These are phyloP conservation scores for Cladosporium sp. DNA, from an alignment of 2,329 filamentous ascomycete species.

Conservation along the genomic window DNA sequence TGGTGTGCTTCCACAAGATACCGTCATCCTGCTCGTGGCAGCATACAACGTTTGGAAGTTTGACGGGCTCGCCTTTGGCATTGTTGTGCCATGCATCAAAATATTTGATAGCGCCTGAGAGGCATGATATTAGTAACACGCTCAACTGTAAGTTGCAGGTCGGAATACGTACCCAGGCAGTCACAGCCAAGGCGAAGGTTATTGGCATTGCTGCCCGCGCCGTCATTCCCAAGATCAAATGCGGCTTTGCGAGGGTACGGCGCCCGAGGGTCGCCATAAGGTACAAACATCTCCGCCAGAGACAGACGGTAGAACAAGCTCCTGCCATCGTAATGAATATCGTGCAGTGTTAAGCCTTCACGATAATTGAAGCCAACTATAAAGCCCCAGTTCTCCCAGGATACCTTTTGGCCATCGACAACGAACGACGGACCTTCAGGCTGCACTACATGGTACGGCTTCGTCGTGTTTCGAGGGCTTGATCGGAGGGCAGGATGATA, in stretches of 20 bases:
- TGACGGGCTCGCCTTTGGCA: constrained; percentile 55
- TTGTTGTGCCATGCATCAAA: constrained; percentile 59
- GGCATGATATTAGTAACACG: constrained; percentile 10
- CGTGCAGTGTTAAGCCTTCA: constrained; percentile 70
- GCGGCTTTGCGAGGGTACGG: constrained; percentile 70
- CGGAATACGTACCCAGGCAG: constrained; percentile 54
- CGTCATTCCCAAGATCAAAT: constrained; percentile 71
- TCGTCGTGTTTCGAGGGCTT: constrained; percentile 37
- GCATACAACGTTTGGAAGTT: constrained; percentile 63
- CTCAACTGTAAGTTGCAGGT: too few relatives aligned
- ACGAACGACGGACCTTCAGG: constrained; percentile 65
- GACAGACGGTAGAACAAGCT: constrained; percentile 67
- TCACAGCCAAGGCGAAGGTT: constrained; percentile 68
- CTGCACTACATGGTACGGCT: constrained; percentile 70
- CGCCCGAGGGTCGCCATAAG: constrained; percentile 63
- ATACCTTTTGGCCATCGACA: constrained; percentile 44
- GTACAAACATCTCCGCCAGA: constrained; percentile 64
- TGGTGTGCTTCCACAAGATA: constrained; percentile 70
- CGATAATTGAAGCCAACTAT: constrained; percentile 68
- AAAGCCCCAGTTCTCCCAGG: constrained; percentile 58
- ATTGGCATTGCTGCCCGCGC: constrained; percentile 66
- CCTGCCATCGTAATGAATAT: constrained; percentile 65
- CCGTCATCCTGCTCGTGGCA: constrained; percentile 70
- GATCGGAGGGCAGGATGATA: constrained; percentile 19
- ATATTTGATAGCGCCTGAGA: constrained; percentile 49